phyloP scores from a whole-genome alignment of 352 stramenopile genomes.

The Pythium periplocum region DNA sequence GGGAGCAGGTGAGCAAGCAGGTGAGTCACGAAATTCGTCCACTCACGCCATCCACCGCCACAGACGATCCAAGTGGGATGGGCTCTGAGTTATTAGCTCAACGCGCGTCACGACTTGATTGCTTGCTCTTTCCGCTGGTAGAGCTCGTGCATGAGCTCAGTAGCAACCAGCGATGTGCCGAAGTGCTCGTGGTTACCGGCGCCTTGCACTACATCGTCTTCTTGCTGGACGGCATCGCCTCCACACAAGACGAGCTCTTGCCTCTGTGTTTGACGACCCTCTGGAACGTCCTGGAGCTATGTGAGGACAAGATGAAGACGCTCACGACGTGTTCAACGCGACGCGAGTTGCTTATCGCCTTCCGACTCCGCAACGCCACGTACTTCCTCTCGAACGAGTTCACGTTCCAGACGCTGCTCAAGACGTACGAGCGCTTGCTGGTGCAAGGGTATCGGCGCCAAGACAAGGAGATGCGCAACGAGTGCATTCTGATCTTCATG shows the following conservation, averaged over 20 bases:
- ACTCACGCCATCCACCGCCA: conserved; percentile 14
- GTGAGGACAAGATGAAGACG: conserved; percentile 42
- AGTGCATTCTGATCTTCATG: conserved; percentile 62
- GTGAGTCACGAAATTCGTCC: conserved; percentile 5
- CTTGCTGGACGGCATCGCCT: conserved; percentile 46
- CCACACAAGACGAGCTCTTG: conserved; percentile 61
- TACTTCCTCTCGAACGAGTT: conserved; percentile 60
- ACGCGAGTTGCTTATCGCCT: conserved; percentile 52
- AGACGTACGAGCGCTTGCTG: conserved; percentile 52
- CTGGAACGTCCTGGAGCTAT: conserved; percentile 72
- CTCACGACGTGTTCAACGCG: conserved; percentile 38
- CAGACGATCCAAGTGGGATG: conserved; percentile 3
- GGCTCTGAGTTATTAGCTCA: not conserved
- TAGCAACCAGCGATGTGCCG: conserved; percentile 52
- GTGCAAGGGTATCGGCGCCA: conserved; percentile 55
- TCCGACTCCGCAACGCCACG: conserved; percentile 54
- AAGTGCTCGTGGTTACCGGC: conserved; percentile 59
- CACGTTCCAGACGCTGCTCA: conserved; percentile 50
- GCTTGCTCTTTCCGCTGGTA: conserved; percentile 53
- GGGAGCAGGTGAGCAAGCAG: conserved; percentile 2
- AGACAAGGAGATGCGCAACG: conserved; percentile 78
- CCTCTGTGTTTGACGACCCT: conserved; percentile 63
- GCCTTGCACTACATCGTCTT: conserved; percentile 66
- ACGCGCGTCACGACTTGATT: not conserved
- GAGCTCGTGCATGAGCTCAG: conserved; percentile 67